Conservation (phyloP, 2,329 filamentous ascomycete genomes). For the Epichloe baconii region DNA sequence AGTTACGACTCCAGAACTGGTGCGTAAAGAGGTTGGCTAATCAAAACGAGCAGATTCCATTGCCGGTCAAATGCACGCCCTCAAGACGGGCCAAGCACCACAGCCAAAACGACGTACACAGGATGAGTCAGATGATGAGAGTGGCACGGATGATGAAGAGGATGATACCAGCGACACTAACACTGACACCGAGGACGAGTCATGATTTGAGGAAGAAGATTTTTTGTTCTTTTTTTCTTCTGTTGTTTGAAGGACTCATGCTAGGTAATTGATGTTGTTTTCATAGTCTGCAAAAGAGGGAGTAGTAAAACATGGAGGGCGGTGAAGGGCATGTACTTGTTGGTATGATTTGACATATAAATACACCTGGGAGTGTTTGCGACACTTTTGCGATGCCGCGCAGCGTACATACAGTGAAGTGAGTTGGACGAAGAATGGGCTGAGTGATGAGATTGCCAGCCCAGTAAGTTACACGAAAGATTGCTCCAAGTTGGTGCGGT, state of each 20-base stretch:
- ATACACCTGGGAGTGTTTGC: too few species aligned
- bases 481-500: too few species aligned
- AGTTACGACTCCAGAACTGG: conserved; percentile 18
- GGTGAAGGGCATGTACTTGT: too few species aligned
- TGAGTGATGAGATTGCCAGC: too few species aligned
- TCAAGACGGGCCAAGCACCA: conserved; percentile 56
- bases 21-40: background rate
- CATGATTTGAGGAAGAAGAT: conserved; percentile 17
- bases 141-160: conserved; percentile 57
- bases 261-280: too few species aligned
- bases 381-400: too few species aligned
- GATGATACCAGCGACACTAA: conserved; percentile 56
- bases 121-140: conserved; percentile 65
- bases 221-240: background rate
- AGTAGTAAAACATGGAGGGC: background rate
- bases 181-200: conserved; percentile 53
- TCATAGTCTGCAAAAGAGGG: background rate
- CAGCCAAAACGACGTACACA: conserved; percentile 44
- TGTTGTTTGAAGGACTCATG: background rate
- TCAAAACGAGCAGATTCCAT: conserved; percentile 53
- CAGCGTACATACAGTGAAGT: too few species aligned
- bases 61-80: conserved; percentile 78
- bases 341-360: too few species aligned
- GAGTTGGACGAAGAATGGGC: too few species aligned
- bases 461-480: too few species aligned